Percentiles rank a stretch among this genome's conserved stretches.
phyloP scores from a whole-genome alignment of 345 rosid genomes.

The Eucalyptus guilfoylei region DNA sequence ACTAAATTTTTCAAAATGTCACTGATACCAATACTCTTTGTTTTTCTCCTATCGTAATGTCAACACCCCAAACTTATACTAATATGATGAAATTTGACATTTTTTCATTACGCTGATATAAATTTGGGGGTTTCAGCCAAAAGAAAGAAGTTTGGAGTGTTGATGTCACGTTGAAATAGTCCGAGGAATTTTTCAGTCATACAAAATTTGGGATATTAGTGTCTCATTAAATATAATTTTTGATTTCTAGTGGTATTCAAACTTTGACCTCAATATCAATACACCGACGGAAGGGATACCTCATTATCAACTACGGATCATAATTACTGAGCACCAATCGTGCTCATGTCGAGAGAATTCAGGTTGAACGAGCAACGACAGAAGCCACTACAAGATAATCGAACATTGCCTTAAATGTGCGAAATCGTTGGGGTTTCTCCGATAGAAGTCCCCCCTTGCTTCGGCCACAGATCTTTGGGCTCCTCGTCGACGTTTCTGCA shows the following conservation, averaged over 20 bases:
- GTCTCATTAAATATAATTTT: background rate
- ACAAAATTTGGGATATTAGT: too few species aligned
- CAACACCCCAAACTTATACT: background rate
- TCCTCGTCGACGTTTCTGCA: background rate
- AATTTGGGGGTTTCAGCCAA: background rate
- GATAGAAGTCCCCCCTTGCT: background rate
- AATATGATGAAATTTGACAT: too few species aligned
- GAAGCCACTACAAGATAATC: background rate
- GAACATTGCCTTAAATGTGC: background rate
- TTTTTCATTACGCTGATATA: fast-evolving
- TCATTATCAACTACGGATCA: background rate
- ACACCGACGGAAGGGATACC: background rate
- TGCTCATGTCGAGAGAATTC: background rate
- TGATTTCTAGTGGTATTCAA: too few species aligned
- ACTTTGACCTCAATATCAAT: background rate
- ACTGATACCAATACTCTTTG: fast-evolving
- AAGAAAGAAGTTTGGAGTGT: background rate
- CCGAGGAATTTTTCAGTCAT: fast-evolving
- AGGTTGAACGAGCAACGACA: background rate
- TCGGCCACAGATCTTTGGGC: background rate
- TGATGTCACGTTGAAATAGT: background rate
- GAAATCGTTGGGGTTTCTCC: background rate
- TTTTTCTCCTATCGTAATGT: background rate
- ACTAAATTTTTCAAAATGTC: too few species aligned
- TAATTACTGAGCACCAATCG: background rate